phyloP scores from a whole-genome alignment of 345 rosid species.

The Physaria fendleri region DNA sequence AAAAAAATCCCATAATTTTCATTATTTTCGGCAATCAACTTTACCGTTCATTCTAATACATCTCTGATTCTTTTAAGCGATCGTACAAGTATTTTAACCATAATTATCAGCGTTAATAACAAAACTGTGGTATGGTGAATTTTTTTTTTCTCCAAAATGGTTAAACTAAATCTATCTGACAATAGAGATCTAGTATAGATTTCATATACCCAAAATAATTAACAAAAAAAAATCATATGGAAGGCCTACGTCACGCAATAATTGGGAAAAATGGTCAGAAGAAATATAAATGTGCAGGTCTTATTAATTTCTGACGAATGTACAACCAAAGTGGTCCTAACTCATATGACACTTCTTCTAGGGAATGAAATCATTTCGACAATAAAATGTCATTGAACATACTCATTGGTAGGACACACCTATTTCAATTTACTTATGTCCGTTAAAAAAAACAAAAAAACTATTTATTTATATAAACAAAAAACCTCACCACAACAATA shows the following conservation, averaged over 20 bases:
- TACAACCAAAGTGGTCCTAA: conserved; percentile 47
- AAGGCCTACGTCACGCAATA: conserved; percentile 28
- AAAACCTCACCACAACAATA: conserved; percentile 21
- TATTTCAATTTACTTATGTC: not conserved
- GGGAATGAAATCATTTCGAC: conserved; percentile 36
- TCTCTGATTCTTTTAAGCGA: too few species aligned
- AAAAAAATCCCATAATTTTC: too few species aligned
- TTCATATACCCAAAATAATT: not conserved
- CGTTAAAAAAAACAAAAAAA: not conserved
- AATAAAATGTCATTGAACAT: conserved; percentile 24
- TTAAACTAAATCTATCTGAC: conserved; percentile 13
- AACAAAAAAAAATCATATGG: conserved; percentile 26
- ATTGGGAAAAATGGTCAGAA: conserved; percentile 28
- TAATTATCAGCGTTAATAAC: too few species aligned
- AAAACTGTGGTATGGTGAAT: too few species aligned
- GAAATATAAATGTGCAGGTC: conserved; percentile 33
- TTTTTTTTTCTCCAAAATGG: too few species aligned
- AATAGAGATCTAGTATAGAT: conserved; percentile 15
- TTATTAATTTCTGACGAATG: conserved; percentile 31
- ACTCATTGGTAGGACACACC: conserved; percentile 19
- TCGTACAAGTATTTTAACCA: too few species aligned
- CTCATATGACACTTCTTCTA: conserved; percentile 25
- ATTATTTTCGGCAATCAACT: too few species aligned
- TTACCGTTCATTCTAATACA: too few species aligned
- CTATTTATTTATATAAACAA: conserved; percentile 14